Percentiles rank a stretch among this genome's conserved stretches.
Conservation (phyloP, 1,284 basidiomycete species). For the Pholiota adiposa region DNA sequence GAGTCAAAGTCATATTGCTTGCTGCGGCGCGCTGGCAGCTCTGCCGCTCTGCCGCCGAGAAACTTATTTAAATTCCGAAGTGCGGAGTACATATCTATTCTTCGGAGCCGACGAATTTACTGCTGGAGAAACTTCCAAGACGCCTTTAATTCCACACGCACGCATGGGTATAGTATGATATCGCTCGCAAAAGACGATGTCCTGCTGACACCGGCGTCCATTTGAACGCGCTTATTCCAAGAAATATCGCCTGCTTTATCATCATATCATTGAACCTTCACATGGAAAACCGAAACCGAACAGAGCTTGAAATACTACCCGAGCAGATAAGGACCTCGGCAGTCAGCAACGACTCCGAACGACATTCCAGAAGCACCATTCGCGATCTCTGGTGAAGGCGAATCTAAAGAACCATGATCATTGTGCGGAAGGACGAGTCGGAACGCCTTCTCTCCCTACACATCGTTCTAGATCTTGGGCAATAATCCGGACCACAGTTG, state of each 20-base stretch:
- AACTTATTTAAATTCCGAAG: too few species aligned
- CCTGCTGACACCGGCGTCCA: too few species aligned
- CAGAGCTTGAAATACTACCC: not conserved
- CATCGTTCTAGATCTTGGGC: not conserved
- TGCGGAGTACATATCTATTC: too few species aligned
- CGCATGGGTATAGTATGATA: too few species aligned
- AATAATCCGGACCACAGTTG: not conserved
- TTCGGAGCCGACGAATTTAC: too few species aligned
- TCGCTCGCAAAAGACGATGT: too few species aligned
- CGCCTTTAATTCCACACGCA: too few species aligned
- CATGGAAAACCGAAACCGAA: not conserved
- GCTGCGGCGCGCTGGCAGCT: not conserved
- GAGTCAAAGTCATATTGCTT: too few species aligned
- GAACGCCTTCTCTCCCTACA: not conserved
- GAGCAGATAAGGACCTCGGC: not conserved
- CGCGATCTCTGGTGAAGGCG: not conserved
- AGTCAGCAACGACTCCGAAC: not conserved
- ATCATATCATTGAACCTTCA: not conserved
- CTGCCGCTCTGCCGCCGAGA: too few species aligned
- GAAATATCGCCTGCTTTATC: not conserved
- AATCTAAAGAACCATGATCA: not conserved
- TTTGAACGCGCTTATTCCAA: too few species aligned
- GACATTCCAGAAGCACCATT: not conserved
- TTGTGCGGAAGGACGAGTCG: not conserved
- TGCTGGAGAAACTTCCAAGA: too few species aligned